Conservation (phyloP, 305 asterid genomes). For the Fraxinus albicans region DNA sequence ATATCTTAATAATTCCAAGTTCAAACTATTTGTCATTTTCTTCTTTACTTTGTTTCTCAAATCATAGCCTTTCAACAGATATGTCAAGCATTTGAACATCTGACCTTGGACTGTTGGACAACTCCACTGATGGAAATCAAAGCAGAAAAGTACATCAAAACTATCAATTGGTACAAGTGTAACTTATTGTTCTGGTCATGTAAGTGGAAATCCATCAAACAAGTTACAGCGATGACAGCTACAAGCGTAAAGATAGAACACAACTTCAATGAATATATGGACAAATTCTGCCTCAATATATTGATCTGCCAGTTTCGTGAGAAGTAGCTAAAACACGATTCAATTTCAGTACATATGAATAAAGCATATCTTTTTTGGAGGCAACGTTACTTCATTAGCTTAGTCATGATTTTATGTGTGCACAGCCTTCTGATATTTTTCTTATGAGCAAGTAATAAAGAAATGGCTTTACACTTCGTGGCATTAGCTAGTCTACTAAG, state of each 20-base stretch:
- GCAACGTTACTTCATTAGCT: neutral
- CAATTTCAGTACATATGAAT: neutral
- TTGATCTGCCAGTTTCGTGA: neutral
- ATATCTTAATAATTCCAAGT: neutral
- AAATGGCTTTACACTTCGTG: constrained; percentile 3
- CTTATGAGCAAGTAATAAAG: neutral
- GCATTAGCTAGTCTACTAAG: constrained; percentile 1
- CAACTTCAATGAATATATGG: neutral
- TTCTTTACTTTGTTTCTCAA: neutral
- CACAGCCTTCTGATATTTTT: neutral
- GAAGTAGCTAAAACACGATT: neutral
- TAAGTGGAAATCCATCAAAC: constrained; percentile 4
- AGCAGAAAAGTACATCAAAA: constrained; percentile 14
- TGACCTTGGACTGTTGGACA: neutral
- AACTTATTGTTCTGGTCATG: neutral
- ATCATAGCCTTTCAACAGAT: neutral
- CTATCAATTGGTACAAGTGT: neutral
- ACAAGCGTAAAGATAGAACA: neutral
- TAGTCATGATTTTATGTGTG: constrained; percentile 1
- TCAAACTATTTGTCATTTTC: neutral
- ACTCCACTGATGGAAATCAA: neutral
- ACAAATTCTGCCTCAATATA: neutral
- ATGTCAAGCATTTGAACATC: neutral
- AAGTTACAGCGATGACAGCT: neutral
- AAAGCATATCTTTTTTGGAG: neutral